phyloP scores from a whole-genome alignment of 2,329 filamentous ascomycete species.

The Sporothrix dimorphospora region DNA sequence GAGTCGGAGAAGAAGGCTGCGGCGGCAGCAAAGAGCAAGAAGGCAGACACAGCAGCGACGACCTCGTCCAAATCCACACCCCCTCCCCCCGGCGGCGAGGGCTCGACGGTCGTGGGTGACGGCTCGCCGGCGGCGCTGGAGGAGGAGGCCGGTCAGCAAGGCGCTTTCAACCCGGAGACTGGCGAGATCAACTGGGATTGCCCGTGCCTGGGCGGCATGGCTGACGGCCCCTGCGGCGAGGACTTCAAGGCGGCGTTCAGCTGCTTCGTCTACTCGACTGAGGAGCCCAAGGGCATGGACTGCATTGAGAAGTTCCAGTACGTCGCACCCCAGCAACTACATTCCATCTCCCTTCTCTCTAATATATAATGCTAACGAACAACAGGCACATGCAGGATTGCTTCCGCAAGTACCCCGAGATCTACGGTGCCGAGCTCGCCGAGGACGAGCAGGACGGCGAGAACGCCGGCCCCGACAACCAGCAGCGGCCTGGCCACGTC shows the following conservation, averaged over 20 bases:
- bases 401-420: slow-evolving; percentile 88
- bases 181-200: slow-evolving; percentile 99
- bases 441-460: slow-evolving; percentile 63
- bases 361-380: slow-evolving; percentile 27
- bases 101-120: slow-evolving; percentile 29
- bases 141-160: slow-evolving; percentile 81
- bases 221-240: slow-evolving; percentile 90
- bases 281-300: slow-evolving; percentile 97
- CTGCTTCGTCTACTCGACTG: slow-evolving; percentile 94
- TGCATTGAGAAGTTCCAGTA: slow-evolving; percentile 98
- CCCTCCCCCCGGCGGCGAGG: slow-evolving; percentile 22
- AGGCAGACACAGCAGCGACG: slow-evolving; percentile 32
- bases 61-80: slow-evolving; percentile 25
- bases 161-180: slow-evolving; percentile 96
- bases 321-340: slow-evolving; percentile 42
- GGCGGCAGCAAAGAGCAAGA: slow-evolving; percentile 31
- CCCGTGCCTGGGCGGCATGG: slow-evolving; percentile 96
- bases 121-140: slow-evolving; percentile 62
- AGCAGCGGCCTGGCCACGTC: slow-evolving; percentile 32
- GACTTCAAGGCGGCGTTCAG: slow-evolving; percentile 95
- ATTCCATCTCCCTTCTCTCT: neutral
- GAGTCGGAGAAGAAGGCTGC: slow-evolving; percentile 41
- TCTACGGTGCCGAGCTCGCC: slow-evolving; percentile 87
- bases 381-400: slow-evolving; percentile 93
- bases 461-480: slow-evolving; percentile 30